These are phyloP conservation scores for Hanseniaspora vineae DNA, from an alignment of 805 yeast species.

Conservation along the genomic window DNA sequence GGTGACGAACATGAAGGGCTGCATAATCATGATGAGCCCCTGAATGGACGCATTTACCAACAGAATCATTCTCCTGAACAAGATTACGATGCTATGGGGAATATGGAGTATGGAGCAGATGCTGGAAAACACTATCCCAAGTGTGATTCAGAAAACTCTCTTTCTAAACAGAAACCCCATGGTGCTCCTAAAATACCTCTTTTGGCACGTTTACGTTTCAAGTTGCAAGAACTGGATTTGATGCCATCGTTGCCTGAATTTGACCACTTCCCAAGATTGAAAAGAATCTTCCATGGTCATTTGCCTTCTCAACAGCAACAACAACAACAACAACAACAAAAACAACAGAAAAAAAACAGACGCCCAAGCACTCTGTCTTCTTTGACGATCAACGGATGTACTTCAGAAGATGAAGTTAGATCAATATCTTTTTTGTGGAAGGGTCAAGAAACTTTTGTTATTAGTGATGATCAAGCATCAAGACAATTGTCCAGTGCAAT, in stretches of 20 bases:
- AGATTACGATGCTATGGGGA: not conserved
- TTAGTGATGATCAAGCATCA: conserved; percentile 8
- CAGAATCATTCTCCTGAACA: not conserved
- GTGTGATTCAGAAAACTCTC: no score
- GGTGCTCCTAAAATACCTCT: not conserved
- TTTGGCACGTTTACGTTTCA: not conserved
- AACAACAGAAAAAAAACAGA: no score
- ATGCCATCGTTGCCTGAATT: conserved; percentile 21
- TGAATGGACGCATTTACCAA: no score
- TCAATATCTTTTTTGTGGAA: not conserved
- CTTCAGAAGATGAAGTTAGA: not conserved
- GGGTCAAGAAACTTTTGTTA: not conserved
- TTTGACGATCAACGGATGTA: no score
- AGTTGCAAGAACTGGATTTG: conserved; percentile 13
- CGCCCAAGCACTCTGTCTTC: no score
- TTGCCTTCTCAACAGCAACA: no score
- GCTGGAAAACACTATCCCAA: no score
- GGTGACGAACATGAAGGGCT: not conserved
- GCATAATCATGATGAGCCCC: not conserved
- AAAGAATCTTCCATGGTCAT: not conserved
- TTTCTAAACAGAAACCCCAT: not conserved
- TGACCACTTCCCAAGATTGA: not conserved
- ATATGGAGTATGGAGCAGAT: no score
- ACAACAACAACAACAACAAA: not conserved
- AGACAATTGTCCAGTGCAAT: conserved; percentile 18